Conservation (phyloP, 768 basidiomycete genomes). For the Lactarius pseudohatsudake region DNA sequence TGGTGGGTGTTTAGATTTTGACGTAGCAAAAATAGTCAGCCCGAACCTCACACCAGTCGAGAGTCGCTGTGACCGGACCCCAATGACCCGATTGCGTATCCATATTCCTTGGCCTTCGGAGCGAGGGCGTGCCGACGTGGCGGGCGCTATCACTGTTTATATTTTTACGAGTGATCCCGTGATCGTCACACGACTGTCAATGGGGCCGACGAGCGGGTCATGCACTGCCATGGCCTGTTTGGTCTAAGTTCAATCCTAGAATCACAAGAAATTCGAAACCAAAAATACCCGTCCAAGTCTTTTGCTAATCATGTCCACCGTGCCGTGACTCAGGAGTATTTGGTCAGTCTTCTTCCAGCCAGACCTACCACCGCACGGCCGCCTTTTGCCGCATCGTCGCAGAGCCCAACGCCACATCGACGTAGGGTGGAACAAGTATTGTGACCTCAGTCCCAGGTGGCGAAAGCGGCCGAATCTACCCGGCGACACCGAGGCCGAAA, state of each 20-base stretch:
- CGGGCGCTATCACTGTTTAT: no score
- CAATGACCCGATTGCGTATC: conserved; percentile 34
- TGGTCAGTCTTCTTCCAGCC: no score
- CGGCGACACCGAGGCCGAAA: conserved; percentile 34
- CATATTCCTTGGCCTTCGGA: background rate
- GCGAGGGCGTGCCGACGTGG: no score
- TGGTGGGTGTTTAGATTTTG: background rate
- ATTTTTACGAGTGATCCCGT: background rate
- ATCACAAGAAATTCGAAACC: no score
- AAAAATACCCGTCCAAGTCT: background rate
- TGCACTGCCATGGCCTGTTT: no score
- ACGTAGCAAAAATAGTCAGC: conserved; percentile 1
- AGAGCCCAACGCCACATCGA: conserved; percentile 30
- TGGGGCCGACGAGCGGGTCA: no score
- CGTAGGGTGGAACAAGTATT: conserved; percentile 37
- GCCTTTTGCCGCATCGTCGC: background rate
- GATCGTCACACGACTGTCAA: background rate
- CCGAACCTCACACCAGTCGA: conserved; percentile 73
- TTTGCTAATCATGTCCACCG: no score
- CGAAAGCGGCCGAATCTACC: conserved; percentile 36
- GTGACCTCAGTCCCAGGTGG: conserved; percentile 38
- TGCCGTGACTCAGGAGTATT: no score
- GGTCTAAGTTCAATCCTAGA: no score
- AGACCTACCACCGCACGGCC: conserved; percentile 2
- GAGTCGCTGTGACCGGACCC: conserved; percentile 66